These are phyloP conservation scores for Metschnikowia borealis DNA, from an alignment of 805 yeast genomes.

Conservation along the genomic window DNA sequence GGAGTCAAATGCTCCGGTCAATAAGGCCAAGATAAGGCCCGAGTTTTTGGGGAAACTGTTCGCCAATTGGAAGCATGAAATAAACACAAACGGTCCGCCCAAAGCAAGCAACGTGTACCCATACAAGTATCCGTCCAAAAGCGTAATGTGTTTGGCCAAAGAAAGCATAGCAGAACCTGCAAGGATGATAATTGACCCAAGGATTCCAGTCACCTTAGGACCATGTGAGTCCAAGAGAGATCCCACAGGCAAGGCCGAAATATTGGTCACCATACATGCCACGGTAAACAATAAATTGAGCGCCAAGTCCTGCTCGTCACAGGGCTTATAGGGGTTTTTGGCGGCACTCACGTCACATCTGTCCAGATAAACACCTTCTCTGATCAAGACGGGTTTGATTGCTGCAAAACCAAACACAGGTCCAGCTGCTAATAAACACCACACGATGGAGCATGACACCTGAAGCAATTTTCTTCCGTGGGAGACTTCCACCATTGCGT, in stretches of 20 bases:
- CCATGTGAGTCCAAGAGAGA: slow-evolving; percentile 73
- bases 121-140: slow-evolving; percentile 59
- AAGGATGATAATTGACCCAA: slow-evolving; percentile 62
- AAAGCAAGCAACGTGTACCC: slow-evolving; percentile 79
- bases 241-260: slow-evolving; percentile 80
- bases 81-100: slow-evolving; percentile 93
- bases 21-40: slow-evolving; percentile 73
- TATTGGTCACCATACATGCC: slow-evolving; percentile 84
- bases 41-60: slow-evolving; percentile 80
- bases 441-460: slow-evolving; percentile 65
- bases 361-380: slow-evolving; percentile 71
- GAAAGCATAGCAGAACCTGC: slow-evolving; percentile 51
- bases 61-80: slow-evolving; percentile 85
- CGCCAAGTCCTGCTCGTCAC: slow-evolving; percentile 77
- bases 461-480: slow-evolving; percentile 43
- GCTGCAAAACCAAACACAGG: slow-evolving; percentile 96
- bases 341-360: slow-evolving; percentile 42
- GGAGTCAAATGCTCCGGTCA: slow-evolving; percentile 93
- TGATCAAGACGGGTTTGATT: slow-evolving; percentile 72
- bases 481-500: slow-evolving; percentile 14
- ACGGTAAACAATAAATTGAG: slow-evolving; percentile 79
- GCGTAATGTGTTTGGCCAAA: slow-evolving; percentile 29
- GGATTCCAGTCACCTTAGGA: slow-evolving; percentile 71
- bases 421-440: slow-evolving; percentile 93
- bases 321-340: slow-evolving; percentile 23